phyloP scores from a whole-genome alignment of 495 filamentous ascomycete species.

The Trichoderma asperelloides region DNA sequence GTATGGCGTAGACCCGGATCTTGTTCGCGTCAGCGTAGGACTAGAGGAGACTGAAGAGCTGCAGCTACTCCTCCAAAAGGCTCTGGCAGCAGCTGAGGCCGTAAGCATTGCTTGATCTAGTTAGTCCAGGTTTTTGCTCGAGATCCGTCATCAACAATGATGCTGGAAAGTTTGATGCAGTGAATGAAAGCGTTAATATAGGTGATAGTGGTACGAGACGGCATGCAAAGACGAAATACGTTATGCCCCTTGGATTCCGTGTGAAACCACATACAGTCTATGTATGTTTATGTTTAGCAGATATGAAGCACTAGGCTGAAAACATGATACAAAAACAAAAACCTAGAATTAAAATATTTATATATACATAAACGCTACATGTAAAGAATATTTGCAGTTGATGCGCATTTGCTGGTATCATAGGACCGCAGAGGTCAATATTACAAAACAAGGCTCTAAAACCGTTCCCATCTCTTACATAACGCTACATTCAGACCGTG shows the following conservation, averaged over 20 bases:
- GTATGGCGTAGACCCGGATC: constrained; percentile 66
- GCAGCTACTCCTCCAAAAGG: constrained; percentile 35
- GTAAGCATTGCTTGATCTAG: not conserved
- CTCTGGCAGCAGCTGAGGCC: constrained; percentile 36
- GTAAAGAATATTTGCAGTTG: not conserved
- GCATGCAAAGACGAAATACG: not conserved
- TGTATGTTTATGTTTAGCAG: no score
- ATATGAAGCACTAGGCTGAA: no score
- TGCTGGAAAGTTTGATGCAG: not conserved
- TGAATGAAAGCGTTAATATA: not conserved
- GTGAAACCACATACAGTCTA: no score
- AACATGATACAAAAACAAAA: no score
- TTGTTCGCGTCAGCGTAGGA: constrained; percentile 85
- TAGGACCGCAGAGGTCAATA: not conserved
- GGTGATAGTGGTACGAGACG: not conserved
- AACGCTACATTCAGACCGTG: constrained; percentile 29
- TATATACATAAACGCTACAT: not conserved
- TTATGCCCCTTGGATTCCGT: no score
- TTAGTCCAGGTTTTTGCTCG: not conserved
- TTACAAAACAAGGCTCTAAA: not conserved
- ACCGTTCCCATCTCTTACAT: constrained; percentile 28
- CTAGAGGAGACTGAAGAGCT: constrained; percentile 69
- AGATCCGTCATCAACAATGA: not conserved
- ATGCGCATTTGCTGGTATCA: not conserved
- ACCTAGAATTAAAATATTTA: no score